These are phyloP conservation scores for Irineochytrium annulatum DNA, from an alignment of 192 early-diverging fungal species.

Conservation along the genomic window DNA sequence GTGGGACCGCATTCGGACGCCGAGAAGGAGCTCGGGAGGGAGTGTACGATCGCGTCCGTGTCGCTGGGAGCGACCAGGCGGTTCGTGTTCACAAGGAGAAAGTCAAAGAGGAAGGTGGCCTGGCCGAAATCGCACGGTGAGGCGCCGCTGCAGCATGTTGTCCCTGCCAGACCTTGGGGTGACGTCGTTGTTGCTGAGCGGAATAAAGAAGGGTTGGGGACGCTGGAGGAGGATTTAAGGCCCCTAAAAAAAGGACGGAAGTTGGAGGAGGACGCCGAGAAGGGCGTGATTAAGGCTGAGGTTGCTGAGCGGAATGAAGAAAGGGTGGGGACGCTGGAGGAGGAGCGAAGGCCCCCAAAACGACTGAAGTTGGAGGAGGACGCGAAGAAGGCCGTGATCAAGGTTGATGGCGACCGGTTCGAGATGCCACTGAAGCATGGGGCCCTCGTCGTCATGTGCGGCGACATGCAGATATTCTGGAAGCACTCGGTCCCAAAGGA, in stretches of 20 bases:
- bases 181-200: too few species aligned
- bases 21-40: constrained; percentile 2
- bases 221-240: neutral
- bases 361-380: neutral
- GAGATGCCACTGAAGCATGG: neutral
- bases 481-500: constrained; percentile 1
- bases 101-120: too few species aligned
- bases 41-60: neutral
- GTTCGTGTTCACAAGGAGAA: neutral
- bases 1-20: neutral
- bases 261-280: neutral
- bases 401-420: neutral
- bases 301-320: too few species aligned
- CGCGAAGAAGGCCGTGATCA: neutral
- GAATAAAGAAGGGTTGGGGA: neutral
- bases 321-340: neutral
- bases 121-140: too few species aligned
- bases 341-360: neutral
- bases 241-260: neutral
- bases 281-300: too few species aligned
- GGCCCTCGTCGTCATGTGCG: neutral
- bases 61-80: neutral
- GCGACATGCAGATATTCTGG: neutral
- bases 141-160: too few species aligned
- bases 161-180: too few species aligned